Evolutionary conservation across 805 yeast species (phyloP), one percentile per base, ranked within the genome.

Genomic region (Schwanniomyces polymorphus): DNA sequence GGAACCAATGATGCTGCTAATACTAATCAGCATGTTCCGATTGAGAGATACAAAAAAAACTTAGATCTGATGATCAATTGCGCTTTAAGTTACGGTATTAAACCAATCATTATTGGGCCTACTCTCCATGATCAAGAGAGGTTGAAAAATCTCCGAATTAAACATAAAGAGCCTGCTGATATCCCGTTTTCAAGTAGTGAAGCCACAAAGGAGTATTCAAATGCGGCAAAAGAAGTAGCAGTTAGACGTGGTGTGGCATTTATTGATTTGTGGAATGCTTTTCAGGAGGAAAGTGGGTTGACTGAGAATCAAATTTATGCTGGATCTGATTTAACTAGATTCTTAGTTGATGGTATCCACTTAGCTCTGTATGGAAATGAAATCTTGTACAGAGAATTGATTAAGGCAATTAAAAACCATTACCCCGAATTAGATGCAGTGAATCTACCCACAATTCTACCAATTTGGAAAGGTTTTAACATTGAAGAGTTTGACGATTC

Each of bases 1-100:
- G 97, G 97, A 4, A 79, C 96, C n/a, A 91, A 91, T 59, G 97
- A 91, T 62, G 67, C 72, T 1, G 37, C 46, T 11, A 54, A 49
- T 39, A 52, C 53, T 8, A 51, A 60, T 44, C 75, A 70, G 50
- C 66, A 66, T 21, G 88, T 88, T 9, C 78, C 81, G 1, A 17
- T 85, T 3, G 75, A 63, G 0, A 67, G 75, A 46, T 88, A 67
- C 58, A 47, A 63, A 18, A 65, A 60, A 12, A 90, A 90, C 57
- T 68, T 78, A 51, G 56, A 53, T 21, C 44, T 49, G 8, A 52
- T 88, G 56, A 68, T 81, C n/a, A 53, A 66, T 5, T 52, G 71
- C 49, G 71, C 79, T 28, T 52, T 59, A 21, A 60, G 57, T 0
- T 62, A 76, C 43, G 74, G 69, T 3, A 78, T 85, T 45, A 76